phyloP scores from a whole-genome alignment of 2,329 filamentous ascomycete genomes.

The Colletotrichum sp. region DNA sequence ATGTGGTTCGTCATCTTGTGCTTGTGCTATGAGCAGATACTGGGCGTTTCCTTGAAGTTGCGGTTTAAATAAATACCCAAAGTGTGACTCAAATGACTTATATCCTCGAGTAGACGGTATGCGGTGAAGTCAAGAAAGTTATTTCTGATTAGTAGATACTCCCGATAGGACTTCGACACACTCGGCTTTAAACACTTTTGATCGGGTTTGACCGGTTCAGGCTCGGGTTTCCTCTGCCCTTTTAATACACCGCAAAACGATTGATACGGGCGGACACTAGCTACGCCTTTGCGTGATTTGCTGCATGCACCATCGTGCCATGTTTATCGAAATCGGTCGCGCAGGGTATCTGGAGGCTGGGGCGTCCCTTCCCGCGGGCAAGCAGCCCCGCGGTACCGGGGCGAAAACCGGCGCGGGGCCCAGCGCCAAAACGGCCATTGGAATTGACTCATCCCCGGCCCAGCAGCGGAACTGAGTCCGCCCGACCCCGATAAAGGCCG shows the following conservation, averaged over 20 bases:
- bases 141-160: background rate
- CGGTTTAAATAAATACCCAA: accelerated
- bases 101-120: background rate
- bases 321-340: background rate
- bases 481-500: background rate
- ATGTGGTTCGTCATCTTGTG: conserved; percentile 57
- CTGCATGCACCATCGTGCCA: background rate
- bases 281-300: background rate
- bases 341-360: background rate
- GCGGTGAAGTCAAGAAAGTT: background rate
- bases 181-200: background rate
- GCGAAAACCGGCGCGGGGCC: conserved; percentile 20
- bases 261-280: background rate
- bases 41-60: background rate
- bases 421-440: background rate
- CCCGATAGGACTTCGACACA: background rate
- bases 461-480: background rate
- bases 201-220: background rate
- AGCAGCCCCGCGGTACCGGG: conserved; percentile 2
- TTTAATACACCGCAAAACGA: background rate
- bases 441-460: background rate
- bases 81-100: background rate
- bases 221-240: background rate
- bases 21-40: background rate
- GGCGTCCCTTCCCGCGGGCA: conserved; percentile 13